Evolutionary conservation across 2,329 filamentous ascomycete species (phyloP).

Genomic region (Myrmaecium sp.): DNA sequence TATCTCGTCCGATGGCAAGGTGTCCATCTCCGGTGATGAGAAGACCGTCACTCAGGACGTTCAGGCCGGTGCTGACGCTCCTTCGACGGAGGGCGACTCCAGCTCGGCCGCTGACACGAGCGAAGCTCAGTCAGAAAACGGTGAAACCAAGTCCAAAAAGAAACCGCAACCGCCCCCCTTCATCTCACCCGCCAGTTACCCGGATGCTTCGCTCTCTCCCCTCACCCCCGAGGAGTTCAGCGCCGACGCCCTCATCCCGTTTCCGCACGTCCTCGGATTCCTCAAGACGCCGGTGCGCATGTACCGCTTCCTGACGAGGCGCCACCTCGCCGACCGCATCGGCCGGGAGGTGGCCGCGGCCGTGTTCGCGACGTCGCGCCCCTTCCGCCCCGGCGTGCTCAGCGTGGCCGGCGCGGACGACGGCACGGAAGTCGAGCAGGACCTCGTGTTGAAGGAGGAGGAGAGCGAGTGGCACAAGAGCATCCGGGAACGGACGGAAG

Average conservation of each 20-base stretch:
- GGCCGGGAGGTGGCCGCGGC: slow-evolving; percentile 76
- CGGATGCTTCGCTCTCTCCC: slow-evolving; percentile 44
- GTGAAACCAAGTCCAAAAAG: slow-evolving; percentile 28
- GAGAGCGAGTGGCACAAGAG: slow-evolving; percentile 74
- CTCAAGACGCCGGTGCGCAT: slow-evolving; percentile 74
- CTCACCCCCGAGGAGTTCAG: slow-evolving; percentile 54
- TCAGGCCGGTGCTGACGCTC: slow-evolving; percentile 3
- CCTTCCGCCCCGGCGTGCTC: slow-evolving; percentile 23
- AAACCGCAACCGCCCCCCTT: slow-evolving; percentile 46
- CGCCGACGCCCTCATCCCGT: slow-evolving; percentile 53
- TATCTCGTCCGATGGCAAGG: no score
- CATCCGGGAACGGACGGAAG: slow-evolving; percentile 38
- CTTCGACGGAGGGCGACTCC: slow-evolving; percentile 14
- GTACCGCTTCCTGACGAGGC: slow-evolving; percentile 73
- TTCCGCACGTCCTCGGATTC: slow-evolving; percentile 88
- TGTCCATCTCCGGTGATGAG: no score
- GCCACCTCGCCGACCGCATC: slow-evolving; percentile 70
- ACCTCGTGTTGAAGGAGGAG: slow-evolving; percentile 48
- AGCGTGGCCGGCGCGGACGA: slow-evolving; percentile 11
- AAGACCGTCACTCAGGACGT: neutral
- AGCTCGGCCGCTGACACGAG: slow-evolving; percentile 13
- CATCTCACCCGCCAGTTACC: slow-evolving; percentile 56
- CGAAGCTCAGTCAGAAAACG: slow-evolving; percentile 17
- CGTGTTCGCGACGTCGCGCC: slow-evolving; percentile 45
- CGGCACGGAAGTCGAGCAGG: slow-evolving; percentile 36